Percentiles rank a stretch among this genome's conserved stretches.
Evolutionary conservation across 129 eudicot species (phyloP).

Genomic region (Chrysanthemum seticuspe): DNA sequence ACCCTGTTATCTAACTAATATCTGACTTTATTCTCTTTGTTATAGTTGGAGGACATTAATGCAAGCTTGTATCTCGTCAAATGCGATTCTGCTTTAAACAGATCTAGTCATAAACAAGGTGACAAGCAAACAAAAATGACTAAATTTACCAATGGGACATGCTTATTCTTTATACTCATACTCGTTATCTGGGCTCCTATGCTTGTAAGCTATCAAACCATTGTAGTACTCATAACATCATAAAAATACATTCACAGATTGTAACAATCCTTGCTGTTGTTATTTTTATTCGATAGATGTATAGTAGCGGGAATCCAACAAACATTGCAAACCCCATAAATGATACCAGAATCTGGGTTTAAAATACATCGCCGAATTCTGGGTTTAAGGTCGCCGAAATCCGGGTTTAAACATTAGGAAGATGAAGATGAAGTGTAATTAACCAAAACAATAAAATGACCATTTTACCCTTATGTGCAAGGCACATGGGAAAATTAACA

Average conservation of each 20-base stretch:
- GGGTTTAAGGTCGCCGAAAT: too few species aligned
- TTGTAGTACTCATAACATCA: not conserved
- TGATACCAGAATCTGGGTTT: constrained; percentile 29
- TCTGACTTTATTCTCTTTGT: not conserved
- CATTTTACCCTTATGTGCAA: too few species aligned
- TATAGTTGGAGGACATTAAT: constrained; percentile 59
- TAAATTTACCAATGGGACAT: constrained; percentile 51
- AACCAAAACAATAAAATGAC: too few species aligned
- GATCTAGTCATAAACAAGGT: constrained; percentile 49
- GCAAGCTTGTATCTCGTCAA: constrained; percentile 58
- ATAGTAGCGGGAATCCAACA: constrained; percentile 62
- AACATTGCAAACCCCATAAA: constrained; percentile 59
- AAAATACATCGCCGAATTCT: too few species aligned
- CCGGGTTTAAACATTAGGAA: too few species aligned
- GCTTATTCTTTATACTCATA: constrained; percentile 45
- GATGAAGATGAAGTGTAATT: too few species aligned
- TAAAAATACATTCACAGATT: not conserved
- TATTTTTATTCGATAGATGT: constrained; percentile 39
- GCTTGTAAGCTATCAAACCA: constrained; percentile 38
- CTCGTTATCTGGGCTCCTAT: constrained; percentile 60
- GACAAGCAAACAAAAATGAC: constrained; percentile 48
- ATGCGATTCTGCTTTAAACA: constrained; percentile 49
- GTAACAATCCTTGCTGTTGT: not conserved
- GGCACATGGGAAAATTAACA: too few species aligned
- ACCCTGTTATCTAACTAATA: constrained; percentile 7